Percentiles rank a stretch among this genome's conserved stretches.
phyloP scores from a whole-genome alignment of 305 asterid species.

The Withania somnifera region DNA sequence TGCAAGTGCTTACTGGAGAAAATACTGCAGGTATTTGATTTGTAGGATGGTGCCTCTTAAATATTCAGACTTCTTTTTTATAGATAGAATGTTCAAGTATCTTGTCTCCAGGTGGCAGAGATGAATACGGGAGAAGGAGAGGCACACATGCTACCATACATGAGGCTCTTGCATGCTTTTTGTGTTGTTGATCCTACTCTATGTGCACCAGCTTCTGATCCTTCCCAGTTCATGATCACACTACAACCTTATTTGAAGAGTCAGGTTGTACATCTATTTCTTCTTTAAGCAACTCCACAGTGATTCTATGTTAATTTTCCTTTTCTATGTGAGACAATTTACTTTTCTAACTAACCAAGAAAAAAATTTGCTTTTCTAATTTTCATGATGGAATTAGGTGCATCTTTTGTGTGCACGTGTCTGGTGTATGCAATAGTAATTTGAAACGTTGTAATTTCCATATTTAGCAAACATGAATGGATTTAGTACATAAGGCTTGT shows the following conservation, averaged over 20 bases:
- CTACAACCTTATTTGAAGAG: slow-evolving; percentile 92
- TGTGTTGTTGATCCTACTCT: slow-evolving; percentile 86
- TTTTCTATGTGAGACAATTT: not conserved
- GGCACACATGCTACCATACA: slow-evolving; percentile 76
- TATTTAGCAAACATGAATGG: not conserved
- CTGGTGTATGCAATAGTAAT: not conserved
- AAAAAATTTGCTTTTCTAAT: not conserved
- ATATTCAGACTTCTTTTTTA: not conserved
- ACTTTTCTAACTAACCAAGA: not conserved
- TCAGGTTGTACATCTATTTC: slow-evolving; percentile 45
- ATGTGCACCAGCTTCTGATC: slow-evolving; percentile 93
- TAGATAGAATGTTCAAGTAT: slow-evolving; percentile 4
- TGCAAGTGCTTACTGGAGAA: slow-evolving; percentile 97
- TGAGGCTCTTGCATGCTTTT: slow-evolving; percentile 86
- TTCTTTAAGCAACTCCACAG: not conserved
- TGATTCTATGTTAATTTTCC: not conserved
- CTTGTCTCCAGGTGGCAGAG: slow-evolving; percentile 62
- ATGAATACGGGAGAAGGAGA: slow-evolving; percentile 62
- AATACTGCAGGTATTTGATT: slow-evolving; percentile 66
- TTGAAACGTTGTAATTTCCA: not conserved
- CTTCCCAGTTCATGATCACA: slow-evolving; percentile 93
- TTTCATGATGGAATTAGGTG: not conserved
- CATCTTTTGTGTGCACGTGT: not conserved
- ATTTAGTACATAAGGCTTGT: not conserved
- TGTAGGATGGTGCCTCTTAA: slow-evolving; percentile 1